phyloP scores from a whole-genome alignment of 768 basidiomycete genomes.

The Termitomyces sp. region DNA sequence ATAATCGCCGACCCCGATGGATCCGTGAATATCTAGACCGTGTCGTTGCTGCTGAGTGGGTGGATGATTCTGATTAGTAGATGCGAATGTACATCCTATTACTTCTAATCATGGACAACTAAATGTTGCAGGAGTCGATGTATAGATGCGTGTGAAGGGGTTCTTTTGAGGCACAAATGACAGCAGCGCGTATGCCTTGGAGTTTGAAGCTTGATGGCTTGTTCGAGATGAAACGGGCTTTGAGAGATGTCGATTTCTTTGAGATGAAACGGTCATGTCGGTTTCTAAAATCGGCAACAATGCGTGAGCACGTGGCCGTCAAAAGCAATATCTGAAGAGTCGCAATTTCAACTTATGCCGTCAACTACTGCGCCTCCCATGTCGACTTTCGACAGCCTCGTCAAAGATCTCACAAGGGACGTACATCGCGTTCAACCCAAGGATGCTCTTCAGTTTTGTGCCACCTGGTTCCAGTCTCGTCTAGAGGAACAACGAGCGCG shows the following conservation, averaged over 20 bases:
- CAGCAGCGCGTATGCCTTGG: neutral
- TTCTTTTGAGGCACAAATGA: neutral
- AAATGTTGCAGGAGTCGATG: neutral
- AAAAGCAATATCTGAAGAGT: neutral
- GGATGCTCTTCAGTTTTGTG: constrained; percentile 88
- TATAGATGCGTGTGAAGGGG: neutral
- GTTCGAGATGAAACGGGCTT: constrained; percentile 11
- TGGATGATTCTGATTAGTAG: constrained; percentile 56
- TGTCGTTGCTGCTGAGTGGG: constrained; percentile 61
- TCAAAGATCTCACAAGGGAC: constrained; percentile 84
- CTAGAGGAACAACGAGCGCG: constrained; percentile 80
- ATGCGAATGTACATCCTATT: constrained; percentile 8
- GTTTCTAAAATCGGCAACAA: constrained; percentile 5
- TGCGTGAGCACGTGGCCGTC: constrained; percentile 14
- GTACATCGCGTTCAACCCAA: constrained; percentile 80
- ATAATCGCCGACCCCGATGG: constrained; percentile 54
- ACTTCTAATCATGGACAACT: constrained; percentile 15
- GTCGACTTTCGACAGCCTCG: constrained; percentile 79
- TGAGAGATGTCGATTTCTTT: constrained; percentile 2
- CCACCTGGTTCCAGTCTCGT: constrained; percentile 90
- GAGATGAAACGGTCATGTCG: constrained; percentile 9
- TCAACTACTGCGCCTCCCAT: constrained; percentile 18
- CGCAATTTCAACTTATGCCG: constrained; percentile 11
- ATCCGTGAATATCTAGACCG: constrained; percentile 58
- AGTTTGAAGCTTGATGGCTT: constrained; percentile 5